Conservation (phyloP, 2,329 filamentous ascomycete species). For the Berkeleyomyces rouxiae region DNA sequence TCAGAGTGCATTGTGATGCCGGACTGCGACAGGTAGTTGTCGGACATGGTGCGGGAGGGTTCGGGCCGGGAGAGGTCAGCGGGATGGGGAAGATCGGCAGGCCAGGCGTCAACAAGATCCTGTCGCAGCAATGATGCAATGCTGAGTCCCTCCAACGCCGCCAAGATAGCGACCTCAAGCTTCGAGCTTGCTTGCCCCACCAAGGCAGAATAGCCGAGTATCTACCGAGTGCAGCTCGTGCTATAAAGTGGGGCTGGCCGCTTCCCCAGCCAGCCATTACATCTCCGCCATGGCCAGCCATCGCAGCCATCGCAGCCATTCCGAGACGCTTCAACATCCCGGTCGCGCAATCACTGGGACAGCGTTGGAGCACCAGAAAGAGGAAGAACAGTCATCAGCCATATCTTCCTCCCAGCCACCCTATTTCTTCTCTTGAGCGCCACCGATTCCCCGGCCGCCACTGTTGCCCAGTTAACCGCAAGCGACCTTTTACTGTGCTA, state of each 20-base stretch:
- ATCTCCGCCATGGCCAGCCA: not conserved
- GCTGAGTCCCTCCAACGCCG: not conserved
- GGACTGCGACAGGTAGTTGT: constrained; percentile 40
- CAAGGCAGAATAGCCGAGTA: not conserved
- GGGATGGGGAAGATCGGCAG: not conserved
- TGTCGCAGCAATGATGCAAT: not conserved
- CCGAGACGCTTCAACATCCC: not conserved
- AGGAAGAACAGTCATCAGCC: too few relatives aligned
- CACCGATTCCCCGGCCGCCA: not conserved
- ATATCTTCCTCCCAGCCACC: too few relatives aligned
- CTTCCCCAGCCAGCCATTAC: not conserved
- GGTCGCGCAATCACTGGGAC: not conserved
- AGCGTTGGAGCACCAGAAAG: too few relatives aligned
- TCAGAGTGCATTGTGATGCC: constrained; percentile 66
- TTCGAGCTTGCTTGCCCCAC: not conserved
- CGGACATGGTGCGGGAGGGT: constrained; percentile 2
- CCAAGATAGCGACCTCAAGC: not conserved
- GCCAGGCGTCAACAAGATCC: not conserved
- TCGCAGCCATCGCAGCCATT: not conserved
- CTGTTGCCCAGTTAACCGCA: not conserved
- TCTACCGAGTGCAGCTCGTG: not conserved
- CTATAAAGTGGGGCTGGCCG: not conserved
- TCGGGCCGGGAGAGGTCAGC: not conserved
- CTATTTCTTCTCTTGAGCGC: too few relatives aligned
- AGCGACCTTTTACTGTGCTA: not conserved